A percentile compares a stretch with the other conserved stretches of the same genome.
These are phyloP conservation scores for Wakefieldia striispora DNA, from an alignment of 768 basidiomycete genomes.

Conservation along the genomic window DNA sequence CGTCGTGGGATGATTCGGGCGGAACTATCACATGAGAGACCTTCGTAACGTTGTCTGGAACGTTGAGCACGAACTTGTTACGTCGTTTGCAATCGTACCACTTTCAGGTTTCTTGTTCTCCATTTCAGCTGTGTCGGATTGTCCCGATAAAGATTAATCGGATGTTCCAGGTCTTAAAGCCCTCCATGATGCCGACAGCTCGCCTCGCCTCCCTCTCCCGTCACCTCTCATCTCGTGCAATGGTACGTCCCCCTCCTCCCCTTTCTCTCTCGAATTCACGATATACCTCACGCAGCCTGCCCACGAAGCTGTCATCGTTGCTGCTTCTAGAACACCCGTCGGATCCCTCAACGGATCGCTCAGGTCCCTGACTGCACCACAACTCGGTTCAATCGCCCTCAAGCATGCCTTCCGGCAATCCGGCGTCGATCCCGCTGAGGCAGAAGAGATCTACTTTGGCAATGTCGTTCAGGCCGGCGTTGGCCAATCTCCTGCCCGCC, in stretches of 20 bases:
- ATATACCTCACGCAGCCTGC: constrained; percentile 31
- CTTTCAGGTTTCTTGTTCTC: not conserved
- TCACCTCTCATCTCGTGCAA: constrained; percentile 43
- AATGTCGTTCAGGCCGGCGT: constrained; percentile 98
- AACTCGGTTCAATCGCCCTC: constrained; percentile 86
- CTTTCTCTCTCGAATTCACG: not conserved
- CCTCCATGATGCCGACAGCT: constrained; percentile 41
- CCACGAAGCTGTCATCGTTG: constrained; percentile 90
- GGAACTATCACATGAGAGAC: not conserved
- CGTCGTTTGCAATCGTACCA: not conserved
- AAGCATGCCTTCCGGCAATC: constrained; percentile 86
- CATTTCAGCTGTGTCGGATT: constrained; percentile 16
- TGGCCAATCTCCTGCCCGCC: constrained; percentile 97
- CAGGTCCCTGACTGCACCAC: constrained; percentile 84
- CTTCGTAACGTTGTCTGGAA: too few species aligned
- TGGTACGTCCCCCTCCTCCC: constrained; percentile 39
- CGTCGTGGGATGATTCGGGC: constrained; percentile 31
- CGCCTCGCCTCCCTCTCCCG: constrained; percentile 39
- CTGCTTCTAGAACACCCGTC: constrained; percentile 91
- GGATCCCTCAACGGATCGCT: constrained; percentile 90
- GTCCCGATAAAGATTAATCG: constrained; percentile 16
- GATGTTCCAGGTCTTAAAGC: constrained; percentile 16
- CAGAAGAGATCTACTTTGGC: constrained; percentile 97
- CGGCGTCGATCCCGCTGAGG: constrained; percentile 71
- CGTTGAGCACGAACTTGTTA: too few species aligned